Conservation (phyloP, 139 green algal species). For the Coccomyxa sp. region DNA sequence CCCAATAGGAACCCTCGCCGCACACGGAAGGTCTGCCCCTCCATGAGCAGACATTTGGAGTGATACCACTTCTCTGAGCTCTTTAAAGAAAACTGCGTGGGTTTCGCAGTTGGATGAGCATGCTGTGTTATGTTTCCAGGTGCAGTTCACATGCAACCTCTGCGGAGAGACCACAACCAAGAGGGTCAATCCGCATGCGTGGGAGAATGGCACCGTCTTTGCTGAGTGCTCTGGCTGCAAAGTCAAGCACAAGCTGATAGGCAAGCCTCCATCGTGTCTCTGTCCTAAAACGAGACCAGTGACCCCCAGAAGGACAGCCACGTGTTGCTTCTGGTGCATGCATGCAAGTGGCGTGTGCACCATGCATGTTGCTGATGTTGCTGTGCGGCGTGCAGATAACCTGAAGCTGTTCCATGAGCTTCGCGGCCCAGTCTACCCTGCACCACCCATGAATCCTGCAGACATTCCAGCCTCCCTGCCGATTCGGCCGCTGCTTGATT, state of each 20-base stretch:
- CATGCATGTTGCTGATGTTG: neutral
- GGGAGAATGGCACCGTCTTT: constrained; percentile 55
- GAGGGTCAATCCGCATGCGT: constrained; percentile 58
- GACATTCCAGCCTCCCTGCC: constrained; percentile 13
- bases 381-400: constrained; percentile 32
- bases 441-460: neutral
- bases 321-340: neutral
- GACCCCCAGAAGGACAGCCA: neutral
- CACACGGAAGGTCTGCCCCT: neutral
- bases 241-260: constrained; percentile 57
- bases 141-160: constrained; percentile 61
- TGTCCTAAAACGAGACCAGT: neutral
- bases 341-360: neutral
- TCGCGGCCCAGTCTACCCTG: constrained; percentile 25
- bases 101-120: neutral
- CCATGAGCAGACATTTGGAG: neutral
- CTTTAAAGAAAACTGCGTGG: neutral
- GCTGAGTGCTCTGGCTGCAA: constrained; percentile 45
- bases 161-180: constrained; percentile 42
- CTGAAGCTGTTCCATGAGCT: constrained; percentile 59
- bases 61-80: neutral
- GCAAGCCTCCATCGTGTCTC: neutral
- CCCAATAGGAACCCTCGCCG: neutral
- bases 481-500: neutral
- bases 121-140: constrained; percentile 7